Conservation (phyloP, 352 stramenopile genomes). For the Phytophthora vignae region DNA sequence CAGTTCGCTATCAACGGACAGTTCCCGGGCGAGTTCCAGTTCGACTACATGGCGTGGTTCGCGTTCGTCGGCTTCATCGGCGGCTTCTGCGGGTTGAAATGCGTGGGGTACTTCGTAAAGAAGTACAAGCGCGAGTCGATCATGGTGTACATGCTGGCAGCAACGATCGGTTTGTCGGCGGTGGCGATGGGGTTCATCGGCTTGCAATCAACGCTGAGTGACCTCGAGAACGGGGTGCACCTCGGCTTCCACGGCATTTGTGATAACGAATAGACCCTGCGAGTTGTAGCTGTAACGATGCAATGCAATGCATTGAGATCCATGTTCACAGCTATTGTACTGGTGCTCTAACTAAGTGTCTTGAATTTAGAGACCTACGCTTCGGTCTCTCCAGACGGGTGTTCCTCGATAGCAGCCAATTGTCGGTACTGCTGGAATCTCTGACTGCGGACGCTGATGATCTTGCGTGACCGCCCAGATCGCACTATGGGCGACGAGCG, state of each 20-base stretch:
- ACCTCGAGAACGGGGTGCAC: slow-evolving; percentile 60
- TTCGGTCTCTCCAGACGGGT: slow-evolving; percentile 36
- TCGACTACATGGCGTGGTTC: slow-evolving; percentile 93
- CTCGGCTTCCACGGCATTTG: slow-evolving; percentile 75
- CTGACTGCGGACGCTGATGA: slow-evolving; percentile 66
- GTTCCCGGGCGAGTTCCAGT: slow-evolving; percentile 75
- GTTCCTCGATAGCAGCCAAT: slow-evolving; percentile 55
- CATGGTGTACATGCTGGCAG: slow-evolving; percentile 73
- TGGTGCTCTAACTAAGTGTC: background rate
- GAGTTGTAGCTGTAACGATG: slow-evolving; percentile 15
- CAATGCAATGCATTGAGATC: slow-evolving; percentile 9
- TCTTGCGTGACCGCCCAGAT: slow-evolving; percentile 42
- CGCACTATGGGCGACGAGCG: slow-evolving; percentile 10
- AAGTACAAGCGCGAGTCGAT: slow-evolving; percentile 89
- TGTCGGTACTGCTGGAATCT: slow-evolving; percentile 38
- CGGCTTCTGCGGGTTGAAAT: slow-evolving; percentile 70
- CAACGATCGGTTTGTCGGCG: slow-evolving; percentile 73
- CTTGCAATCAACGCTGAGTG: slow-evolving; percentile 48
- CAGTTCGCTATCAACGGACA: slow-evolving; percentile 82
- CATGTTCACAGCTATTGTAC: background rate
- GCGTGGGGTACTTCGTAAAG: slow-evolving; percentile 89
- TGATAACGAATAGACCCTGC: slow-evolving; percentile 43
- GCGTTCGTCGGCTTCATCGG: slow-evolving; percentile 91
- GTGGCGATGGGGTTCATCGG: slow-evolving; percentile 69
- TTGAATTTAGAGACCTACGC: slow-evolving; percentile 23